Conservation (phyloP, 2,329 filamentous ascomycete species). For the Ilyonectria destructans region DNA sequence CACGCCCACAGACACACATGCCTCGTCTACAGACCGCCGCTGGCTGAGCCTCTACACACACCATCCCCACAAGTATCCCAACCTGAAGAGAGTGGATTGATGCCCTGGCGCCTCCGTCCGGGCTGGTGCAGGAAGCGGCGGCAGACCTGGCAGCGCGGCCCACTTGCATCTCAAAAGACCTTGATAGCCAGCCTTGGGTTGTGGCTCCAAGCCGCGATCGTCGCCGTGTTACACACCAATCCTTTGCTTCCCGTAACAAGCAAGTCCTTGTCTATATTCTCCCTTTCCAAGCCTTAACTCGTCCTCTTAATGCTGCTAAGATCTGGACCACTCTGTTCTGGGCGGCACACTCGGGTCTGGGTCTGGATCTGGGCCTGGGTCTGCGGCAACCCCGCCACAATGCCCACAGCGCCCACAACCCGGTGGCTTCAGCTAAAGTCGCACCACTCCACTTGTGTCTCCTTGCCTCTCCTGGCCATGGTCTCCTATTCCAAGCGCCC, state of each 20-base stretch:
- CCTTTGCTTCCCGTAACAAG: not conserved
- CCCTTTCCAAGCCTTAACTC: not conserved
- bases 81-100: conserved; percentile 21
- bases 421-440: conserved; percentile 37
- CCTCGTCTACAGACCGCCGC: not conserved
- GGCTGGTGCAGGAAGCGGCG: conserved; percentile 16
- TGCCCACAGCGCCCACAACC: conserved; percentile 36
- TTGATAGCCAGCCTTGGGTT: not conserved
- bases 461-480: conserved; percentile 39
- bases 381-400: conserved; percentile 35
- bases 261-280: not conserved
- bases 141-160: conserved; percentile 9
- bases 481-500: conserved; percentile 39
- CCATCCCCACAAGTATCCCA: conserved; percentile 4
- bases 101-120: conserved; percentile 4
- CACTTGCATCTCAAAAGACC: conserved; percentile 1
- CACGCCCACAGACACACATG: conserved; percentile 8
- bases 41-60: not conserved
- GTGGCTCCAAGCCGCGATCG: conserved; percentile 5
- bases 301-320: conserved; percentile 11
- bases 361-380: not conserved
- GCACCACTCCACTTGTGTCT: conserved; percentile 37
- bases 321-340: conserved; percentile 16
- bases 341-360: conserved; percentile 9
- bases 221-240: not conserved